A percentile compares a stretch with the other conserved stretches of the same genome.
Conservation (phyloP, 306 rosid genomes). For the Pyrus pyrifolia region DNA sequence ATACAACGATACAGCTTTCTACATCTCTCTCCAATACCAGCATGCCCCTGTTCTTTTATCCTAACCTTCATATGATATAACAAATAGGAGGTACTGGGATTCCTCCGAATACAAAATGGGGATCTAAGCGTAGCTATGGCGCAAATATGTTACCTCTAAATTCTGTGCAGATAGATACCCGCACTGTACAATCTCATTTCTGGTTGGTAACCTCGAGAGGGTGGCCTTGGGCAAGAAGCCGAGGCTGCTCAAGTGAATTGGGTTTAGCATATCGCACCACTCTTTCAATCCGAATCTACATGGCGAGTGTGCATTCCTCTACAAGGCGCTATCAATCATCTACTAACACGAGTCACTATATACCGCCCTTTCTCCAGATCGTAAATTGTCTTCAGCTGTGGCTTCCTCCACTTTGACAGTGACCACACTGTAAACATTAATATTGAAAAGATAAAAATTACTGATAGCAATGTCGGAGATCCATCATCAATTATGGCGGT, state of each 20-base stretch:
- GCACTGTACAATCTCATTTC: constrained; percentile 17
- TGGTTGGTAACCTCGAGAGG: background rate
- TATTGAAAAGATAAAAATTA: constrained; percentile 47
- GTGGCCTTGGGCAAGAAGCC: constrained; percentile 11
- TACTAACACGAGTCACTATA: constrained; percentile 59
- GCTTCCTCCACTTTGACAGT: constrained; percentile 80
- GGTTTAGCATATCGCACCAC: constrained; percentile 8
- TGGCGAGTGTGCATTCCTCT: constrained; percentile 6
- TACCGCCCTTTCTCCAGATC: constrained; percentile 92
- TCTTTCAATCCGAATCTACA: constrained; percentile 17
- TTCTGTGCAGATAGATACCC: constrained; percentile 29
- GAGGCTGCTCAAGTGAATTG: constrained; percentile 16
- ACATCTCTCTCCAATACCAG: background rate
- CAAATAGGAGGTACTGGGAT: constrained; percentile 6
- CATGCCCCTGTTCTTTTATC: background rate
- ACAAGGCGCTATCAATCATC: constrained; percentile 27
- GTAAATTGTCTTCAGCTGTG: constrained; percentile 78
- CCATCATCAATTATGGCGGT: constrained; percentile 39
- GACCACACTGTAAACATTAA: constrained; percentile 77
- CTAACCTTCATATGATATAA: constrained; percentile 18
- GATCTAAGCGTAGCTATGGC: constrained; percentile 20
- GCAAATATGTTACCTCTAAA: constrained; percentile 18
- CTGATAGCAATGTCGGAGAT: constrained; percentile 46
- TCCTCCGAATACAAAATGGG: constrained; percentile 30
- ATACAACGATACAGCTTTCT: background rate